These are phyloP conservation scores for Davidsoniella eucalypti DNA, from an alignment of 2,329 filamentous ascomycete species.

Conservation along the genomic window DNA sequence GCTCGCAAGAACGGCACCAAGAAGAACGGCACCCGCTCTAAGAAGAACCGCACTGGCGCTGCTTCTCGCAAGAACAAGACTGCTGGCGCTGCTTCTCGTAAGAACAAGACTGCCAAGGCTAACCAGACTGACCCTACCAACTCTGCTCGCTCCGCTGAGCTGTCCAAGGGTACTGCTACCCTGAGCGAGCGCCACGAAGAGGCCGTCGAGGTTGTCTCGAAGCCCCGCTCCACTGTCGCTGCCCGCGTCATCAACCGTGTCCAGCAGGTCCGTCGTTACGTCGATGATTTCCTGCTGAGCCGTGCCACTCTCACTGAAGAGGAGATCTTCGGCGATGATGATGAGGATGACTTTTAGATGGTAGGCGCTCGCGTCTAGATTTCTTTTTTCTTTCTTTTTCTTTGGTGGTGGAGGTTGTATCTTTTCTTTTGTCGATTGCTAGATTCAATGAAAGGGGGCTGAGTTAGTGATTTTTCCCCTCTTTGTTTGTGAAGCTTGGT, in stretches of 20 bases:
- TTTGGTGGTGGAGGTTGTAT: background rate
- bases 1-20: slow-evolving; percentile 1
- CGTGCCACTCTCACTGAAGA: slow-evolving; percentile 7
- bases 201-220: background rate
- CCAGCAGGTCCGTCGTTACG: slow-evolving; percentile 6
- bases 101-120: background rate
- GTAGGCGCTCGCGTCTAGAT: background rate
- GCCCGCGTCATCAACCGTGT: slow-evolving; percentile 4
- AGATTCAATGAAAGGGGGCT: background rate
- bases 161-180: background rate
- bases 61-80: background rate
- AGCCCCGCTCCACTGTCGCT: background rate
- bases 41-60: slow-evolving; percentile 1
- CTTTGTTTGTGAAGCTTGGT: background rate
- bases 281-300: slow-evolving; percentile 7
- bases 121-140: background rate
- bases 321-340: slow-evolving; percentile 8
- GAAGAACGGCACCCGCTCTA: background rate
- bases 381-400: background rate
- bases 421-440: slow-evolving; percentile 1
- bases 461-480: background rate
- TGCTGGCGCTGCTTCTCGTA: too few relatives aligned
- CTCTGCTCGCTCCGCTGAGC: too few relatives aligned
- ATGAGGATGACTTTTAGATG: slow-evolving; percentile 8
- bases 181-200: background rate